A percentile compares a stretch with the other conserved stretches of the same genome.
Evolutionary conservation across 2,329 filamentous ascomycete species (phyloP).

Genomic region (Alternaria incomplexa): DNA sequence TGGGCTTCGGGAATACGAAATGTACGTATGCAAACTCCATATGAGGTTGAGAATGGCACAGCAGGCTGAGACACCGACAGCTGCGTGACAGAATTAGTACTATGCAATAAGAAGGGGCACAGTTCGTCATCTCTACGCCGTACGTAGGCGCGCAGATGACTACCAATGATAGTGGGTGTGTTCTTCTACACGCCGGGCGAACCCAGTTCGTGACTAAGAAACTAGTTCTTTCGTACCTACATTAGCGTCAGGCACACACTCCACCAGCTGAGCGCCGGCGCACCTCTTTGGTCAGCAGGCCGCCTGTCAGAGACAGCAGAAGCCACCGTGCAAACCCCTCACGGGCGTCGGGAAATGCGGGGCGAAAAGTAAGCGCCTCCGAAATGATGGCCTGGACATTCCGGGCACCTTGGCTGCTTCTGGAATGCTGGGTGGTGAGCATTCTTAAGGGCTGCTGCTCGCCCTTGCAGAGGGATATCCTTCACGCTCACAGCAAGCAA

Average conservation of each 20-base stretch:
- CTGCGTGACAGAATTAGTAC: conserved; percentile 1
- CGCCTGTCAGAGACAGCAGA: conserved; percentile 11
- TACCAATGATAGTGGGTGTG: background rate
- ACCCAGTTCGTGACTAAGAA: conserved; percentile 4
- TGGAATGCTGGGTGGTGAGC: background rate
- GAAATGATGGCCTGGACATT: conserved; percentile 9
- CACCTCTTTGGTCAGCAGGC: background rate
- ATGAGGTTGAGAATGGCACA: background rate
- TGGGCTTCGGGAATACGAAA: background rate
- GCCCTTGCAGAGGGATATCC: conserved; percentile 5
- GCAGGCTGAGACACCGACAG: conserved; percentile 1
- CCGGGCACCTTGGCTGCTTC: background rate
- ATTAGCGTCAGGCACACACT: conserved; percentile 22
- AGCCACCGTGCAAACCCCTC: conserved; percentile 9
- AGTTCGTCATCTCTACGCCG: background rate
- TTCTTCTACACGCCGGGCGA: conserved; percentile 2
- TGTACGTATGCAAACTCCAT: background rate
- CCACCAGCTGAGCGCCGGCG: conserved; percentile 12
- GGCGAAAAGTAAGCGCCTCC: conserved; percentile 11
- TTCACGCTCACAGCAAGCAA: conserved; percentile 17
- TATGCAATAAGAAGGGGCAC: background rate
- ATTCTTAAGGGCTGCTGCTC: conserved; percentile 24
- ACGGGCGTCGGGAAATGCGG: conserved; percentile 15
- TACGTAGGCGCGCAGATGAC: background rate
- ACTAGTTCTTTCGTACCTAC: conserved; percentile 22